Evolutionary conservation across 192 early-diverging fungal genomes (phyloP).

Genomic region (Rhizoclosmatium globosum): DNA sequence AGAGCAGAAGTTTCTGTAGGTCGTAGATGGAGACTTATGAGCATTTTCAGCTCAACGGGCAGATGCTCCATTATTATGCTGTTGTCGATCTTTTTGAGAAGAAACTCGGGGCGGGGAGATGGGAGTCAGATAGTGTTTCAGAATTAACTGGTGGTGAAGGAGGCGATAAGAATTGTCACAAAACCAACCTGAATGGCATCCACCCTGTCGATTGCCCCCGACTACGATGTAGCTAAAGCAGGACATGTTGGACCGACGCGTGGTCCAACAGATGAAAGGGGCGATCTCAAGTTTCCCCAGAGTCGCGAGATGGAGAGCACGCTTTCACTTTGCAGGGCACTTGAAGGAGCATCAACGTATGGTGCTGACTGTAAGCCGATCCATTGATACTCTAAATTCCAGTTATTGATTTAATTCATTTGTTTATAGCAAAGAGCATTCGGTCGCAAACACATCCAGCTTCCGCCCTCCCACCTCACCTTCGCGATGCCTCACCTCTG

Average conservation of each 20-base stretch:
- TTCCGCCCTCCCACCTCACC: background rate
- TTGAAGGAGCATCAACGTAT: background rate
- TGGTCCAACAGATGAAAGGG: background rate
- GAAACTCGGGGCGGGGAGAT: no score
- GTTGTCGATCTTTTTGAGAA: background rate
- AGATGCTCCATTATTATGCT: background rate
- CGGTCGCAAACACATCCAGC: background rate
- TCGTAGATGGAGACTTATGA: background rate
- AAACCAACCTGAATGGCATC: background rate
- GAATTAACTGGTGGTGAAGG: no score
- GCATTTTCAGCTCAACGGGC: background rate
- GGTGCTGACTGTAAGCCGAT: no score
- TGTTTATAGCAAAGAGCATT: background rate
- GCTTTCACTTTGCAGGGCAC: background rate
- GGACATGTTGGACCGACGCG: slow-evolving; percentile 15
- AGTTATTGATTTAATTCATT: background rate
- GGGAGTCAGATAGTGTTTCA: no score
- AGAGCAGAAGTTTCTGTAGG: background rate
- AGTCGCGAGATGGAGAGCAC: background rate
- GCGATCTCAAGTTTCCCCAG: slow-evolving; percentile 6
- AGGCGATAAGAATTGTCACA: no score
- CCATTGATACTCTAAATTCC: background rate
- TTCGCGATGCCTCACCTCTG: background rate
- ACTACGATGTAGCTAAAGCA: slow-evolving; percentile 16
- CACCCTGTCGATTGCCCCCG: background rate